Evolutionary conservation across 257 asterid species (phyloP).

Genomic region (Solanum acaule): DNA sequence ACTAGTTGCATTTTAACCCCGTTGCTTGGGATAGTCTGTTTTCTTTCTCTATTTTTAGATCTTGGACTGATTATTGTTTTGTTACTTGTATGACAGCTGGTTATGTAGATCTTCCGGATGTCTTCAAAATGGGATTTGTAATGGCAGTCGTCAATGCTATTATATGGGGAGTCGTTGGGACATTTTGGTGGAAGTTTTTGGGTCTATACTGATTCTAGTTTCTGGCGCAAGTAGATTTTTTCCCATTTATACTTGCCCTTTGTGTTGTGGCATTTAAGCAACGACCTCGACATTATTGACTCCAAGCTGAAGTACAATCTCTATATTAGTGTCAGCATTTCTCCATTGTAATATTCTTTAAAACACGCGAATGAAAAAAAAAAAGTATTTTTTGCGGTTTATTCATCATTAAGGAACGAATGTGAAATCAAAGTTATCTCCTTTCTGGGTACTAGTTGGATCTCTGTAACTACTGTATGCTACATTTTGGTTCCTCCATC

Average conservation of each 20-base stretch:
- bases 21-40: neutral
- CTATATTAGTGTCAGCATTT: neutral
- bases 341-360: neutral
- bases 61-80: constrained; percentile 3
- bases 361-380: neutral
- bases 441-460: neutral
- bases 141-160: constrained; percentile 73
- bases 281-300: neutral
- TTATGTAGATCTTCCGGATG: constrained; percentile 84
- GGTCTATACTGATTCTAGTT: constrained; percentile 52
- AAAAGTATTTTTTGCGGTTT: neutral
- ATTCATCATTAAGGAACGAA: neutral
- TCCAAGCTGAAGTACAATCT: neutral
- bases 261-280: neutral
- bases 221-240: constrained; percentile 15
- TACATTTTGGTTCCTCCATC: neutral
- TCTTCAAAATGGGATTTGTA: constrained; percentile 76
- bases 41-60: neutral
- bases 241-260: neutral
- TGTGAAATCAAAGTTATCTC: neutral
- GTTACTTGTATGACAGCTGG: constrained; percentile 52
- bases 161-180: constrained; percentile 72
- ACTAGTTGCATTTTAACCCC: neutral
- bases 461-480: neutral
- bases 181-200: constrained; percentile 94